phyloP scores from a whole-genome alignment of 2,329 filamentous ascomycete species.

The Fusarium siculi region DNA sequence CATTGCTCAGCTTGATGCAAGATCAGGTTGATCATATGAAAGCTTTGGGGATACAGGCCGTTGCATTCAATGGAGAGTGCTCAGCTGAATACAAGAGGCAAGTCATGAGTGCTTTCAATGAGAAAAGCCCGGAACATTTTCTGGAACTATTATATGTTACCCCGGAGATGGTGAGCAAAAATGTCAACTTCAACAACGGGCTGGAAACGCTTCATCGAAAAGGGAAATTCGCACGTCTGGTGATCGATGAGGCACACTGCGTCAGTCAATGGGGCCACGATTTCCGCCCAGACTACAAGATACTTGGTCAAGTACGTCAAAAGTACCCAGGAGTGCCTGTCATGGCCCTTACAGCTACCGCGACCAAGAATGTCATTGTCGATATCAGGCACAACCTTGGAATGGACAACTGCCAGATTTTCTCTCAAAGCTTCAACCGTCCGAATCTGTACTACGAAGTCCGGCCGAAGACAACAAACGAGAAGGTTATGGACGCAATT shows the following conservation, averaged over 20 bases:
- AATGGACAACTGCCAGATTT: slow-evolving; percentile 80
- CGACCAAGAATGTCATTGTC: slow-evolving; percentile 89
- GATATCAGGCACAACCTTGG: slow-evolving; percentile 93
- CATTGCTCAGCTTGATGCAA: slow-evolving; percentile 94
- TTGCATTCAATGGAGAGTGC: slow-evolving; percentile 83
- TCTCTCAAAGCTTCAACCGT: slow-evolving; percentile 96
- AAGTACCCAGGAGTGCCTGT: slow-evolving; percentile 84
- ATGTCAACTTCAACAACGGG: slow-evolving; percentile 70
- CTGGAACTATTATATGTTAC: slow-evolving; percentile 94
- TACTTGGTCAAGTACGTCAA: slow-evolving; percentile 77
- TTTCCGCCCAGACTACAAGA: slow-evolving; percentile 95
- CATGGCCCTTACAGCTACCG: slow-evolving; percentile 95
- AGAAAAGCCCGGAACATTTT: slow-evolving; percentile 75
- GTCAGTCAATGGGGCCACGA: slow-evolving; percentile 99
- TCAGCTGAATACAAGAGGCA: slow-evolving; percentile 68
- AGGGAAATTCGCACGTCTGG: slow-evolving; percentile 83
- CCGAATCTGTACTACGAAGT: slow-evolving; percentile 94
- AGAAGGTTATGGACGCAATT: slow-evolving; percentile 57
- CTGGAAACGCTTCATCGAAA: slow-evolving; percentile 76
- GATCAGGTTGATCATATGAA: slow-evolving; percentile 91
- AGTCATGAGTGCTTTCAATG: slow-evolving; percentile 73
- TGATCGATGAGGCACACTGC: slow-evolving; percentile 99
- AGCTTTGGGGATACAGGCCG: slow-evolving; percentile 79
- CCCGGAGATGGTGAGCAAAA: slow-evolving; percentile 95
- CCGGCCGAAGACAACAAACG: slow-evolving; percentile 72